Percentiles rank a stretch among this genome's conserved stretches.
Evolutionary conservation across 1,139 yeast genomes (phyloP).

Genomic region (Pichia sp.): DNA sequence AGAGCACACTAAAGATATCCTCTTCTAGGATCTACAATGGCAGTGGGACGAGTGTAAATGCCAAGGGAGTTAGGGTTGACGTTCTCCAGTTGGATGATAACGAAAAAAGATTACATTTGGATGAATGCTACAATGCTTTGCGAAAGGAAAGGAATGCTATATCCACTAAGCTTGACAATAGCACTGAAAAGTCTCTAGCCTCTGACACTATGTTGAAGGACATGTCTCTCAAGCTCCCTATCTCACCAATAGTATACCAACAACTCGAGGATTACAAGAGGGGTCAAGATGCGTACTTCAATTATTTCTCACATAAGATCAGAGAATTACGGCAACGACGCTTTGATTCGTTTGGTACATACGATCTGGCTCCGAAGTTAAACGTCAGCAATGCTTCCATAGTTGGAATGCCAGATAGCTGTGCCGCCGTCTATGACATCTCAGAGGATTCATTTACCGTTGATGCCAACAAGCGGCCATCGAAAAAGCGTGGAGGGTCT

Average conservation of each 20-base stretch:
- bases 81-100: slow-evolving; percentile 11
- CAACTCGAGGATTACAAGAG: slow-evolving; percentile 34
- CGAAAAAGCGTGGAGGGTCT: no score
- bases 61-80: slow-evolving; percentile 12
- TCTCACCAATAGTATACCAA: slow-evolving; percentile 43
- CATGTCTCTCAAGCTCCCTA: slow-evolving; percentile 51
- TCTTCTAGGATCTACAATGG: no score
- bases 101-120: slow-evolving; percentile 28
- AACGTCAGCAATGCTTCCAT: no score
- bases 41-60: slow-evolving; percentile 3
- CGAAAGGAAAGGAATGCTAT: slow-evolving; percentile 38
- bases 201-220: slow-evolving; percentile 45
- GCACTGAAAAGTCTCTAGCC: slow-evolving; percentile 37
- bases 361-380: background rate
- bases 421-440: no score
- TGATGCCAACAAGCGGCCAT: no score
- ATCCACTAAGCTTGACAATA: slow-evolving; percentile 36
- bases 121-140: slow-evolving; percentile 36
- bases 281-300: slow-evolving; percentile 37
- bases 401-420: no score
- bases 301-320: slow-evolving; percentile 39
- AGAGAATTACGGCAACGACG: slow-evolving; percentile 27
- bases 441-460: no score
- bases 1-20: no score
- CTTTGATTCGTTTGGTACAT: slow-evolving; percentile 7